Base-by-base conservation (phyloP, 169 alveolate genomes). In the Eimeria acervulina region DNA sequence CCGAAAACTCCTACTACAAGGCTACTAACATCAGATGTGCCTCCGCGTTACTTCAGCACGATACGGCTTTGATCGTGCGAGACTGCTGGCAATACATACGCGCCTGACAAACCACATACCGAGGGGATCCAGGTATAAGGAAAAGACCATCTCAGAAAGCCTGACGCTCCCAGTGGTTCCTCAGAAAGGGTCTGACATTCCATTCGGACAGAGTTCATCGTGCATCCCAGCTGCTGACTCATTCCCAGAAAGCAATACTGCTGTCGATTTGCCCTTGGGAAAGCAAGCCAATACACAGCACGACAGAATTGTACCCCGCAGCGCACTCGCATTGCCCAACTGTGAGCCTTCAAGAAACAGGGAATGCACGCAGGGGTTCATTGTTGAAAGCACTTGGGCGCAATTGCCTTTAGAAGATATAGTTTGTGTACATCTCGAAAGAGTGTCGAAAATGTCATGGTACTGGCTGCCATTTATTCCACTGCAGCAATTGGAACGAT, bases 91-190 rank as follows among this genome's bases (percentile, higher is more conserved):
- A 10, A 94, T 94, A 44, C 96, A 94, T 40, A 89, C 96, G 33
- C 93, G 96, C 44, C 96, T 81, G 80, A 55, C 93, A 36, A 94
- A 94, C 51, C 96, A 94, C 61, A 90, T 94, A 36, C 96, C 96
- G 31, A 76, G 96, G 40, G 94, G 94, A 7, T 87, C 94, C 13
- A 61, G 94, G 81, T 61, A 10, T 83, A 87, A 63, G 61, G 83
- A 87, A 28, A 78, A 47, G 42, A 47, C 38, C 26, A 17, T 13
- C 40, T 42, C 66, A 42, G 88, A 78, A 42, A 47, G 31, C 63
- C 2, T 10, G 59, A 28, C 61, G n/a, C 63, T 78, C 13, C 88
- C 21, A 23, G 38, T 78, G 38, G 12, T 78, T 10, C 66, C 88
- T n/a, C 66, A 40, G 23, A 63, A 40, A 42, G 66, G 59, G 21